phyloP scores from a whole-genome alignment of 352 stramenopile species.

The Phytophthora megakarya region DNA sequence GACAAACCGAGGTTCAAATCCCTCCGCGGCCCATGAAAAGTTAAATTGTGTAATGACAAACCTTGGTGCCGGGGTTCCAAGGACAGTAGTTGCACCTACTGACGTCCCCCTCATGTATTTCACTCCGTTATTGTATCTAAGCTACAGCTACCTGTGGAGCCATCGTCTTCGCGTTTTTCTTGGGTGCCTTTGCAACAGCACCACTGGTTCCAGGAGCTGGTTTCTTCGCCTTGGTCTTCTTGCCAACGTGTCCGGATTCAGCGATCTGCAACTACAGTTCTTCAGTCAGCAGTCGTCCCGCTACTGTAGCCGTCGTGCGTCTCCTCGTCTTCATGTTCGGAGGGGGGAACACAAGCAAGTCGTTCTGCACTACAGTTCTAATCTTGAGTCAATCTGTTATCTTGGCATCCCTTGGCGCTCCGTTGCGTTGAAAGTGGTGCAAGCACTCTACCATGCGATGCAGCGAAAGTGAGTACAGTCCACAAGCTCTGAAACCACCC shows the following conservation, averaged over 20 bases:
- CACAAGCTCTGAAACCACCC: constrained; percentile 6
- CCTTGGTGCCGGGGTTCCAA: constrained; percentile 2
- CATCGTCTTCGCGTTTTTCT: not conserved
- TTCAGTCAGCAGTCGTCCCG: constrained; percentile 4
- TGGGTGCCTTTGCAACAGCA: not conserved
- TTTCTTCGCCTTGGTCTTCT: not conserved
- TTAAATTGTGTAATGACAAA: not conserved
- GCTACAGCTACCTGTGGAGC: not conserved
- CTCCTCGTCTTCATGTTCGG: not conserved
- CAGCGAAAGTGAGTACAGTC: constrained; percentile 18
- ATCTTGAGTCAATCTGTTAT: not conserved
- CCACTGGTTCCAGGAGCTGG: too few species aligned
- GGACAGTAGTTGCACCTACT: constrained; percentile 2
- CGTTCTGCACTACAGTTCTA: not conserved
- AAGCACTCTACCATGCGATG: not conserved
- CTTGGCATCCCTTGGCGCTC: not conserved
- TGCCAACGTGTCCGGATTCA: not conserved
- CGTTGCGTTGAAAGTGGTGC: not conserved
- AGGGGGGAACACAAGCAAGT: not conserved
- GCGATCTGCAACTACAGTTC: not conserved
- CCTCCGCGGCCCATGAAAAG: not conserved
- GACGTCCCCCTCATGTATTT: not conserved
- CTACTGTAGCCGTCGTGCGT: not conserved
- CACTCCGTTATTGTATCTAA: not conserved
- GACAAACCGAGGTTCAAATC: constrained; percentile 6